phyloP scores from a whole-genome alignment of 208 protist genomes.

The Leishmania major region DNA sequence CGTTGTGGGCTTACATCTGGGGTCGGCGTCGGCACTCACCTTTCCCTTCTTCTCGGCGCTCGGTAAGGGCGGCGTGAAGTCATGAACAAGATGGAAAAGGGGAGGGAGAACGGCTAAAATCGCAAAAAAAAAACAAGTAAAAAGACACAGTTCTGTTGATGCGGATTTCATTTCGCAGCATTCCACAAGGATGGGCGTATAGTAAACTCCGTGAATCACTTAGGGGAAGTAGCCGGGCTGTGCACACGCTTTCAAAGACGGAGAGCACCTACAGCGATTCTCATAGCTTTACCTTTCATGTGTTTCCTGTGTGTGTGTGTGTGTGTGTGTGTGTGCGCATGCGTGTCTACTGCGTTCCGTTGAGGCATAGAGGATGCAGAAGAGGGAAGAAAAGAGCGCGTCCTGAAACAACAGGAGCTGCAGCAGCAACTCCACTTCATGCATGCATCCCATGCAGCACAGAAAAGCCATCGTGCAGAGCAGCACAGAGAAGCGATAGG shows the following conservation, averaged over 20 bases:
- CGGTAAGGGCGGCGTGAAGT: not conserved
- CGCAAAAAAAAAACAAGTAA: not conserved
- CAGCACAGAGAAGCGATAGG: not conserved
- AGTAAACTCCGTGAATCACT: not conserved
- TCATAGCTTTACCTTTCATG: not conserved
- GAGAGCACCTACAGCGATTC: not conserved
- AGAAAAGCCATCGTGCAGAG: not conserved
- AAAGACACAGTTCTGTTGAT: not conserved
- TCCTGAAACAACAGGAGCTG: not conserved
- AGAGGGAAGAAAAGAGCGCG: not conserved
- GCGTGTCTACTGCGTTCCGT: not conserved
- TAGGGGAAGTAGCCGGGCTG: not conserved
- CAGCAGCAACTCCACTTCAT: not conserved
- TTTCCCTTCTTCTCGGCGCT: not conserved
- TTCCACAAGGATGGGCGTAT: not conserved
- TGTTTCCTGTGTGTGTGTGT: not conserved
- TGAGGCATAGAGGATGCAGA: not conserved
- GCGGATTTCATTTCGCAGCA: not conserved
- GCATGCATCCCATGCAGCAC: not conserved
- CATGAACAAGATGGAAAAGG: not conserved
- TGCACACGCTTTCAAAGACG: not conserved
- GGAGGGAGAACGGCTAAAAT: not conserved
- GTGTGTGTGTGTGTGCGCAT: not conserved
- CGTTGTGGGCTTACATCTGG: not conserved
- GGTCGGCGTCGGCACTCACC: not conserved